Base-by-base conservation (phyloP, 805 yeast species). In the Kuraishia ogatae region DNA sequence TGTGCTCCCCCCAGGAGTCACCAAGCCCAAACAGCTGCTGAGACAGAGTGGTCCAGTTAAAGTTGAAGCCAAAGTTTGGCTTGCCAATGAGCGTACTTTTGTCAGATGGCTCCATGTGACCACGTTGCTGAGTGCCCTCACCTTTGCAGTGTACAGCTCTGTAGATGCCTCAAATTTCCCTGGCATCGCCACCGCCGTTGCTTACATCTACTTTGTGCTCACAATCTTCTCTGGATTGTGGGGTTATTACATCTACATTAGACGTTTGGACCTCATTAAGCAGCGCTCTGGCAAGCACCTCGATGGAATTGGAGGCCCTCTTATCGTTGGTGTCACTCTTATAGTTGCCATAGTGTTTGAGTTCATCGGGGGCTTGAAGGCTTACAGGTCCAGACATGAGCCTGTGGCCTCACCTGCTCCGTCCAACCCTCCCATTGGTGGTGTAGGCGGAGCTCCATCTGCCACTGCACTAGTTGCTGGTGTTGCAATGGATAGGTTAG, bases 11-110 rank as follows among this genome's bases (percentile, higher is more conserved):
- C 83, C 87, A 1, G 98, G 98, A 17, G 98, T 93, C 21, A 76
- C 77, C 50, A 88, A 86, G 65, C 99, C 99, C 55, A 82, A 79
- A 24, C 74, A 78, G 35, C 81, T 88, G 71, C 78, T 93, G 62
- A 88, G 92, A 65, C 91, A 91, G 68, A 85, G 92, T 26, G 97
- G 97, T 7, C 94, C 97, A 1, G 82, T 91, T 55, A 91, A 88
- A 71, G 92, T 94, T 56, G 99, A 94, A 74, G 96, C 98, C 29
- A 94, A 94, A 67, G 99, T 94, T 15, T 94, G 98, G 97, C 78
- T 94, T 60, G 99, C 99, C 28, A 94, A 94, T 66, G 99, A 94
- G 74, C 86, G 99, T 70, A 94, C 99, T 2, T 93, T 92, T 74
- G 86, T 89, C 75, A 82, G 96, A 70, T 94, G 99, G 99, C 76